Percentiles rank a stretch among this genome's conserved stretches.
Conservation (phyloP, 495 filamentous ascomycete species). For the Aspergillus nanangensis region DNA sequence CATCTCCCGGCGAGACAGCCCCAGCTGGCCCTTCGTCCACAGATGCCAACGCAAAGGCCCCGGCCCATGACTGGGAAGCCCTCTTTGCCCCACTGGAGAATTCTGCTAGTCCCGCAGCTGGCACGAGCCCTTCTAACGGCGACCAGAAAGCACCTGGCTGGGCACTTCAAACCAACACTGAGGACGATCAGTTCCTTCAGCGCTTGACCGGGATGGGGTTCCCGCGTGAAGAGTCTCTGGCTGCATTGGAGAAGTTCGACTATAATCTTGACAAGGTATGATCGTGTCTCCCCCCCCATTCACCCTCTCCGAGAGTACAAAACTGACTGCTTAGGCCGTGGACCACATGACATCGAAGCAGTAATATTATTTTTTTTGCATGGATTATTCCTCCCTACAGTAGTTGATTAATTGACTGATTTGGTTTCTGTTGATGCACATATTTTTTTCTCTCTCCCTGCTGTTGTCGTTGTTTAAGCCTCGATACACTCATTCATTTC, state of each 20-base stretch:
- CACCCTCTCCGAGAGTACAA: too few species aligned
- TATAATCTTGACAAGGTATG: conserved; percentile 93
- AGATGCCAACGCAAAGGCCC: conserved; percentile 25
- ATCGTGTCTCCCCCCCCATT: conserved; percentile 9
- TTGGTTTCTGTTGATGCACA: too few species aligned
- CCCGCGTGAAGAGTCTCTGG: conserved; percentile 68
- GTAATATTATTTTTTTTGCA: too few species aligned
- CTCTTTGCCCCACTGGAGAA: conserved; percentile 80
- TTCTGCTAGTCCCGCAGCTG: conserved; percentile 35
- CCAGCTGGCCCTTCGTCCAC: conserved; percentile 20
- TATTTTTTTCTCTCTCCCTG: neutral
- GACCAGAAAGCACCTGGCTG: conserved; percentile 52
- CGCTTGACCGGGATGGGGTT: conserved; percentile 91
- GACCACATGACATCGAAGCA: too few species aligned
- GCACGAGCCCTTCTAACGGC: conserved; percentile 13
- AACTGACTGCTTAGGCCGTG: too few species aligned
- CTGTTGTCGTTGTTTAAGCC: neutral
- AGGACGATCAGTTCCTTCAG: conserved; percentile 89
- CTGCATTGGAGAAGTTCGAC: conserved; percentile 87
- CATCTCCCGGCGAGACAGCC: conserved; percentile 37
- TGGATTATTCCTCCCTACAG: too few species aligned
- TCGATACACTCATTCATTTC: conserved; percentile 4
- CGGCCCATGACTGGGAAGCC: conserved; percentile 83
- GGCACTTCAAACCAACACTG: conserved; percentile 67
- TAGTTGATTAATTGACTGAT: too few species aligned